These are phyloP conservation scores for Moesziomyces sp. DNA, from an alignment of 1,284 basidiomycete species.

Conservation along the genomic window DNA sequence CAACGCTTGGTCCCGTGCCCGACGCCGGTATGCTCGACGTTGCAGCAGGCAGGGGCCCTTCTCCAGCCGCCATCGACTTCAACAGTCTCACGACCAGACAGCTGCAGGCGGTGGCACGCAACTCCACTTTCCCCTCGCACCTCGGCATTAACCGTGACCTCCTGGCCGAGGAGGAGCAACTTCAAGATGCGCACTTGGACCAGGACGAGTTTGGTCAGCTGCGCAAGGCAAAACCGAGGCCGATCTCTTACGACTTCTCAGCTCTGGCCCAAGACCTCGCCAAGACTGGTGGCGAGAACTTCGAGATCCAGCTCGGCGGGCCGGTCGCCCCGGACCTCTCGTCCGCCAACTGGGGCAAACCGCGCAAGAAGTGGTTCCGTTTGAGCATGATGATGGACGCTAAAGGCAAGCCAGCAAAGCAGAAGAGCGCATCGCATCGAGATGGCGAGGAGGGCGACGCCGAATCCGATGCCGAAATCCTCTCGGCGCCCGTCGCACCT, in stretches of 20 bases:
- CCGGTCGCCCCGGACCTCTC: slow-evolving; percentile 38
- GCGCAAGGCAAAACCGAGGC: slow-evolving; percentile 16
- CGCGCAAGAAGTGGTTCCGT: slow-evolving; percentile 54
- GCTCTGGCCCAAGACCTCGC: slow-evolving; percentile 35
- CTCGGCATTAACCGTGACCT: slow-evolving; percentile 52
- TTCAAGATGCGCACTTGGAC: slow-evolving; percentile 8
- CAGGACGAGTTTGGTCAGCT: slow-evolving; percentile 21
- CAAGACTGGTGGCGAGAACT: slow-evolving; percentile 35
- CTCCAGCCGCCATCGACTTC: slow-evolving; percentile 29
- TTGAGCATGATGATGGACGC: slow-evolving; percentile 46
- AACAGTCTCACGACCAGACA: slow-evolving; percentile 50
- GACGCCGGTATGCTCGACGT: slow-evolving; percentile 4
- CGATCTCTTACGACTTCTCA: slow-evolving; percentile 13
- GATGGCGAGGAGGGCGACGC: slow-evolving; percentile 31
- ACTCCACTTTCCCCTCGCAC: slow-evolving; percentile 46
- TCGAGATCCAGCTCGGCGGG: slow-evolving; percentile 39
- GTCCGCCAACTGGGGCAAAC: slow-evolving; percentile 51
- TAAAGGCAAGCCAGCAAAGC: slow-evolving; percentile 32
- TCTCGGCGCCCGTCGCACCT: slow-evolving; percentile 4
- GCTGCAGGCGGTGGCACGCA: slow-evolving; percentile 52
- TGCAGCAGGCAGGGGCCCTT: not conserved
- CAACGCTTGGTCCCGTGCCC: slow-evolving; percentile 4
- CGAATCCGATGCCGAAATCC: slow-evolving; percentile 34
- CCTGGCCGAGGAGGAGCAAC: slow-evolving; percentile 23
- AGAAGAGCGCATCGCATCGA: slow-evolving; percentile 6